Evolutionary conservation across 1,284 basidiomycete genomes (phyloP), one percentile per base, ranked within the genome.

Genomic region (Boletus albobrunnescens): DNA sequence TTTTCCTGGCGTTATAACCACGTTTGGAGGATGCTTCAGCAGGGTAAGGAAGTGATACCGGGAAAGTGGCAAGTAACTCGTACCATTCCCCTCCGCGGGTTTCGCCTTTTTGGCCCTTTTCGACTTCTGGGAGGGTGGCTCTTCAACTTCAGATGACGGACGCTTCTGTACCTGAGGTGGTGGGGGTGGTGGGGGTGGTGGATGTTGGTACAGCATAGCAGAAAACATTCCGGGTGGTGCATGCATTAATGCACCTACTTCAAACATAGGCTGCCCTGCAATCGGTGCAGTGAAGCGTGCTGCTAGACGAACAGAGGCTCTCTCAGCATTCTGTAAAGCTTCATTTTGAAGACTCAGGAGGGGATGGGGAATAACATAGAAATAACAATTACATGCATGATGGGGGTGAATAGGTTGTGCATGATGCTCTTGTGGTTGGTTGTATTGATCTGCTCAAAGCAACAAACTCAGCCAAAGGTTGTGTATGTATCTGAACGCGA

Each of bases 1-100:
- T 80, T 64, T 84, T 86, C 71, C 81, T 84, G 49, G 78, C 70
- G 51, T 73, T 81, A 56, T 80, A 81, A 36, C 80, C 81, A 54
- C 83, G 76, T 64, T 80, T 80, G 31, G 80, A 78, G 43, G 73
- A 61, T 30, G 67, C 78, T 69, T 56, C 22, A 52, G 38, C 53
- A 43, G 48, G 40, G 51, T 59, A 41, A 58, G 51, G 46, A 54
- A 48, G 33, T 23, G 48, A 27, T 27, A 41, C 7, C 54, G 10
- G 47, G 26, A 41, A 41, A 47, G 41, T 17, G 16, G 32, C 13
- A 31, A 36, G 38, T 10, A 31, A 38, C 16, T 43, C 67, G 46
- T 39, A 71, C 72, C 65, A 51, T 61, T 59, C 23, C 59, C 67
- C 12, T 65, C 71, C 0, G 62, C 36, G 23, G 62, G 23, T 53